These are phyloP conservation scores for Lactarius pseudohatsudake DNA, from an alignment of 768 basidiomycete genomes.

Conservation along the genomic window DNA sequence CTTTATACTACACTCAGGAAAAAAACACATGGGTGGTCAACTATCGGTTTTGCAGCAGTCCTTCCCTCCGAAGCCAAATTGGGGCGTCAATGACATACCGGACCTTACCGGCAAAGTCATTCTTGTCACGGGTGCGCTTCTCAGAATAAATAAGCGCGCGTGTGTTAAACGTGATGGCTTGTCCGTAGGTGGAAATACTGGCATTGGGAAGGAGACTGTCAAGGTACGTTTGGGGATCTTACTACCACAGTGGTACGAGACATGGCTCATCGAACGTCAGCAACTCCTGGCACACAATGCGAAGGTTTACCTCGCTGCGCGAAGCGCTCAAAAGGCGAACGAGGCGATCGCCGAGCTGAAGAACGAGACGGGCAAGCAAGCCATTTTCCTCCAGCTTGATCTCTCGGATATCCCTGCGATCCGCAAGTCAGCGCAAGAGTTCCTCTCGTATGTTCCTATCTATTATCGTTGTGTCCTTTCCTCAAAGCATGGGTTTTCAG, in stretches of 20 bases:
- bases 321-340: conserved; percentile 46
- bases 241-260: too few relatives aligned
- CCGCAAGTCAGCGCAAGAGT: conserved; percentile 42
- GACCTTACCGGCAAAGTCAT: not conserved
- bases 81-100: conserved; percentile 38
- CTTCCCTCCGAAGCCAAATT: conserved; percentile 47
- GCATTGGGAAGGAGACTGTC: conserved; percentile 60
- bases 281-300: conserved; percentile 59
- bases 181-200: conserved; percentile 39
- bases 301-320: conserved; percentile 61
- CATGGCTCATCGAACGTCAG: conserved; percentile 34
- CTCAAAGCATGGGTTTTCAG: conserved; percentile 29
- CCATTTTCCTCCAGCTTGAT: conserved; percentile 47
- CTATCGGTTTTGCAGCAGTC: conserved; percentile 27
- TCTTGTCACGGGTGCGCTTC: not conserved
- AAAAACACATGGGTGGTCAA: not conserved
- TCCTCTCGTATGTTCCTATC: conserved; percentile 34
- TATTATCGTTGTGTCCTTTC: conserved; percentile 11
- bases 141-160: conserved; percentile 50
- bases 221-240: conserved; percentile 39
- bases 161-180: not conserved
- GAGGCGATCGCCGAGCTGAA: conserved; percentile 55
- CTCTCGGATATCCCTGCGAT: conserved; percentile 41
- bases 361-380: conserved; percentile 42
- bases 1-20: too few relatives aligned